Base-by-base conservation (phyloP, 768 basidiomycete genomes). In the Podaxis pistillaris region DNA sequence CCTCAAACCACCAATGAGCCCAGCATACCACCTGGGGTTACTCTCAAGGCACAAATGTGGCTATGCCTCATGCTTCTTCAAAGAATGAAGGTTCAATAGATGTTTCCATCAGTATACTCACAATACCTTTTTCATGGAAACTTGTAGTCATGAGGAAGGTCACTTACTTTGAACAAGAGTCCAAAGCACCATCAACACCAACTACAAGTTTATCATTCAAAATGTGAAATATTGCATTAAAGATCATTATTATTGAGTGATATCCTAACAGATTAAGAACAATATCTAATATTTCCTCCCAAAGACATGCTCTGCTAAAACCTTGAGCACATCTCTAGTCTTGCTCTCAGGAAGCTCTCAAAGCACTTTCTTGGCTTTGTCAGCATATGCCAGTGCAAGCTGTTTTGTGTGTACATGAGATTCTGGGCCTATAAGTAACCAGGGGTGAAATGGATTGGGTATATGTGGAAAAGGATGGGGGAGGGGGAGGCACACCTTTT, bases 341-440 rank as follows among this genome's bases (percentile, higher is more conserved):
- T 92, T 89, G 69, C 92, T 94, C 65, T 90, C 86, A 0, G 96
- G 96, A 51, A 98, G 79, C 24, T 78, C 73, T 59, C 77, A 78
- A 11, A 97, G 78, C 13, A 89, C 86, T 63, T 89, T 85, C 38
- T 85, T 83, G n/a, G 96, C 96, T 71, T 90, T 88, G 51, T 86
- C 83, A 0, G 91, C 91, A 72, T 97, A 94, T 24, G 80, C 78
- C 38, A 79, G 78, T 6, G 96, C 96, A 11, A 98, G 82, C 30
- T 85, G 83, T 7, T 88, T 83, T 11, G 96, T 98, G 26, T 91
- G 85, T 83, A 81, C 33, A 95, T 91, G 56, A 93, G 78, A 26
- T 88, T 81, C 41, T 89, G 79, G 2, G 93, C 93, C 93, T 94
- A 53, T 26, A 41, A 13, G 38, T 17, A 41, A 41, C 13, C n/a